Evolutionary conservation across 2,329 filamentous ascomycete genomes (phyloP).

Genomic region (Ciborinia camelliae): DNA sequence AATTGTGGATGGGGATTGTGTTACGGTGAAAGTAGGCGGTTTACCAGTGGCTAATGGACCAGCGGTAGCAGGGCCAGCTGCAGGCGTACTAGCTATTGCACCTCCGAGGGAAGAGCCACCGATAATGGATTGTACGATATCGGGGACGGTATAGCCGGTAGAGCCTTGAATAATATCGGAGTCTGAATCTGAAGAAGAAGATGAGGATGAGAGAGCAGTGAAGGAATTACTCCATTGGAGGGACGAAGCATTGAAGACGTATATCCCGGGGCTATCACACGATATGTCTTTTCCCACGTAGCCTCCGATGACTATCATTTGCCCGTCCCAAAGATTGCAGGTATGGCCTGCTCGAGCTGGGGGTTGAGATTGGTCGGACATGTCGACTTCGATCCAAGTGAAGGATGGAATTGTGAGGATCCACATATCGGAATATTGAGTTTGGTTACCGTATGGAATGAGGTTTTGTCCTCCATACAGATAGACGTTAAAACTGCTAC

Average conservation of each 20-base stretch:
- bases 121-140: slow-evolving; percentile 58
- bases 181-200: slow-evolving; percentile 16
- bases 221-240: slow-evolving; percentile 63
- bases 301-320: slow-evolving; percentile 68
- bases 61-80: slow-evolving; percentile 57
- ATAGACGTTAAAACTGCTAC: slow-evolving; percentile 73
- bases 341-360: slow-evolving; percentile 64
- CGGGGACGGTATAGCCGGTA: slow-evolving; percentile 64
- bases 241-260: slow-evolving; percentile 67
- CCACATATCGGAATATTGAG: slow-evolving; percentile 69
- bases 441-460: slow-evolving; percentile 55
- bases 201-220: slow-evolving; percentile 49
- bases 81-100: slow-evolving; percentile 64
- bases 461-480: slow-evolving; percentile 76
- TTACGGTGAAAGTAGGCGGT: slow-evolving; percentile 66
- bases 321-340: slow-evolving; percentile 66
- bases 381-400: slow-evolving; percentile 66
- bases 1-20: slow-evolving; percentile 53
- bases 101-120: slow-evolving; percentile 59
- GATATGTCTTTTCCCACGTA: slow-evolving; percentile 58
- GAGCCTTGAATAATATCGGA: slow-evolving; percentile 52
- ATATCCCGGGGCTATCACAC: slow-evolving; percentile 67
- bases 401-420: slow-evolving; percentile 71
- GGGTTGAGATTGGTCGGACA: slow-evolving; percentile 51
- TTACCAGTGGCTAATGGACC: slow-evolving; percentile 70